Evolutionary conservation across 176 grass and related monocot species (phyloP).

Genomic region (Canna indica): DNA sequence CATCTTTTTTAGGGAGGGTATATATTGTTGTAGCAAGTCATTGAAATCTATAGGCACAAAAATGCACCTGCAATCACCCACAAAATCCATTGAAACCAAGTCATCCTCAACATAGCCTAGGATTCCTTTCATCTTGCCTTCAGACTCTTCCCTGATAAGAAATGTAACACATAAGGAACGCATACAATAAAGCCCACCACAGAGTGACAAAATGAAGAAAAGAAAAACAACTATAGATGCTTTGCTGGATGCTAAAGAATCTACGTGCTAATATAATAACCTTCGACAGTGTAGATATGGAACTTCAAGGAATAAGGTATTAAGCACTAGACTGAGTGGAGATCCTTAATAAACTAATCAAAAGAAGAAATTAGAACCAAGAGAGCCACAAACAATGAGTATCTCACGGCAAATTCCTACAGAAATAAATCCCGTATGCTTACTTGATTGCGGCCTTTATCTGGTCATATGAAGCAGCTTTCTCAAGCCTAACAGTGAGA

Average conservation of each 20-base stretch:
- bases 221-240: too few relatives aligned
- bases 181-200: not conserved
- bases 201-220: too few relatives aligned
- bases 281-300: too few relatives aligned
- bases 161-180: not conserved
- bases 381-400: too few relatives aligned
- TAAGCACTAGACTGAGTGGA: too few relatives aligned
- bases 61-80: not conserved
- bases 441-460: constrained; percentile 40
- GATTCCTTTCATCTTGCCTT: constrained; percentile 10
- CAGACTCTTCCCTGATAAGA: constrained; percentile 8
- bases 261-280: not conserved
- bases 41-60: not conserved
- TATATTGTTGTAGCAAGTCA: not conserved
- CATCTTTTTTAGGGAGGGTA: too few relatives aligned
- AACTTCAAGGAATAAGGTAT: too few relatives aligned
- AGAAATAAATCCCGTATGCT: not conserved
- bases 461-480: constrained; percentile 38
- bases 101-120: constrained; percentile 8
- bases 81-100: constrained; percentile 4
- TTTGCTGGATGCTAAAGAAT: not conserved
- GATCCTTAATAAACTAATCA: too few relatives aligned
- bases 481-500: constrained; percentile 50
- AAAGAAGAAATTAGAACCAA: too few relatives aligned
- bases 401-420: not conserved